Base-by-base conservation (phyloP, 1,139 yeast species). In the Candida gigantensis region DNA sequence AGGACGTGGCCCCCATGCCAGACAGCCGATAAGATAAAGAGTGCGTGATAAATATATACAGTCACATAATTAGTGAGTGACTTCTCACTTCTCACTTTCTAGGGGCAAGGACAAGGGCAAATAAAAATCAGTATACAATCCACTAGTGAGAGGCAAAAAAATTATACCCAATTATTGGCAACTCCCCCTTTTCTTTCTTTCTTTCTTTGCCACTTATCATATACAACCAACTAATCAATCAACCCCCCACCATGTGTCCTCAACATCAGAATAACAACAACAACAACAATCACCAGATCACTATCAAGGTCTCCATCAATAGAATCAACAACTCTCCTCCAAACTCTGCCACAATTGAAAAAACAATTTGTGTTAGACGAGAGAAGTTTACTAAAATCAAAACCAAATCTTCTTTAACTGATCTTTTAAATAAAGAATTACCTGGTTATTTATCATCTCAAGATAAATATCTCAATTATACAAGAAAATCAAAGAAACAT, bases 401-500 rank as follows among this genome's bases (percentile, higher is more conserved):
- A 17, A 40, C 47, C 19, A 54, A 55, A 39, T 33, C 35, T n/a
- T 36, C 44, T 14, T 46, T 55, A 29, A 40, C 48, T 23, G 43
- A 35, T 7, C 44, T 46, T 16, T 43, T 54, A 28, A 34, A 37
- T 14, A 24, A 33, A 9, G 30, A 39, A 19, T 33, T 40, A 28
- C 24, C 39, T 30, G 36, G 18, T 8, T 21, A 25, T 17, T 23
- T 38, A 14, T 12, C 40, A 16, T 28, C 16, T 12, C 13, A 39
- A 3, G 40, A 42, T 14, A 31, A 37, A 7, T 45, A 54, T 24
- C 35, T 51, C 28, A 18, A 26, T 5, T 43, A 30, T 26, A 36
- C 44, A 15, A 57, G 80, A 43, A 71, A 66, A 44, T 69, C 76
- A 6, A 74, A 72, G 55, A 70, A 69, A 46, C 58, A 59, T 34